Evolutionary conservation across 106 monocot genomes (phyloP), one percentile per base, ranked within the genome.

Genomic region (Triglochin maritima): DNA sequence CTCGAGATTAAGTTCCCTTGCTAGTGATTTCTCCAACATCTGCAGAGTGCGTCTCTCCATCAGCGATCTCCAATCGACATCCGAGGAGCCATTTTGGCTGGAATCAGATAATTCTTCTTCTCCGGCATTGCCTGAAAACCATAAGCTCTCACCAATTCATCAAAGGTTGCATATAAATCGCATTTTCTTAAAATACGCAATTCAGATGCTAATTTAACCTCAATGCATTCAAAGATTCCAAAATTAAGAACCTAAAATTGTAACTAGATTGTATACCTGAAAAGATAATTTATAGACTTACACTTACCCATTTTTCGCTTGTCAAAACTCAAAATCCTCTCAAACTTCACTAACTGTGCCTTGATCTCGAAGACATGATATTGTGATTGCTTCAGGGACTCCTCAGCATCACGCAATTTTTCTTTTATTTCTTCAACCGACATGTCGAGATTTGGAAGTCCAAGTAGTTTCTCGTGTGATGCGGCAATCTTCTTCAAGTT

Each of bases 1-100:
- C 69, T 91, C 91, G 58, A 91, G 83, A 80, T 96, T 88, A 53
- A 96, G 78, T 49, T 96, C 96, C 60, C 82, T 86, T 8, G 87
- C 90, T 63, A 96, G 72, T 8, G 96, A 96, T 74, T 88, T 90
- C 67, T 96, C 91, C n/a, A 85, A 70, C 82, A 82, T 80, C 50
- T 84, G 90, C 44, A 96, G 49, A 71, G 77, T 59, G 62, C 82
- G 72, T 58, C 86, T 83, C 55, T 87, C 81, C 3, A 63, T 81
- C 8, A 79, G 79, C 41, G 79, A 69, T 64, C 75, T 86, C 84
- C 69, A 64, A 46, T 68, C 79, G 3, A 62, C 47, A 50, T 68
- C 71, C 49, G 66, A 46, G 13, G 64, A 58, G 74, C 73, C 67
- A 51, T 68, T n/a, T 11, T 64, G 58, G 42, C 76, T 79, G 74